These are phyloP conservation scores for Hortiboletus campestris DNA, from an alignment of 768 basidiomycete genomes.

Conservation along the genomic window DNA sequence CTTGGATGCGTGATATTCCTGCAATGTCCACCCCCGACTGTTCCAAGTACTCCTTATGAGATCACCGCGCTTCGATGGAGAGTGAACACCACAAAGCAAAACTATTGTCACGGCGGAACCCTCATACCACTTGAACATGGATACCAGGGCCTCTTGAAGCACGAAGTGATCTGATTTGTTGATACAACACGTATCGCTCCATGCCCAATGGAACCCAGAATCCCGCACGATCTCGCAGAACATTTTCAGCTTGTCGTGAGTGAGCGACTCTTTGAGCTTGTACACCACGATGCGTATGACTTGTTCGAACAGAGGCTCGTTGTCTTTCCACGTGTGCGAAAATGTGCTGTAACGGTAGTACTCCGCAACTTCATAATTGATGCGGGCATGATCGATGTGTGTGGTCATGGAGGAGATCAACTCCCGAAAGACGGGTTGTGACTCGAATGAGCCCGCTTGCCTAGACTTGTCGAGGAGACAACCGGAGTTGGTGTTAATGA, in stretches of 20 bases:
- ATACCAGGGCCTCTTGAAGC: background rate
- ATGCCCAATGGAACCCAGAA: too few species aligned
- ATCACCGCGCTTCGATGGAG: background rate
- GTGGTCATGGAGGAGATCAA: constrained; percentile 6
- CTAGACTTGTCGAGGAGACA: background rate
- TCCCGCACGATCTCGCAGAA: too few species aligned
- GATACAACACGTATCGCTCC: too few species aligned
- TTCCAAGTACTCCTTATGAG: background rate
- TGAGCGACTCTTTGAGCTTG: background rate
- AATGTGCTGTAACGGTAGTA: background rate
- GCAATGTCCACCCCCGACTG: background rate
- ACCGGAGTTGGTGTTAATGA: constrained; percentile 2
- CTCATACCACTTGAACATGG: background rate
- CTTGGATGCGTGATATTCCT: background rate
- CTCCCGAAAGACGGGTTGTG: background rate
- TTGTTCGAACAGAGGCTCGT: background rate
- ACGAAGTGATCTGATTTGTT: too few species aligned
- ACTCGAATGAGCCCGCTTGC: constrained; percentile 5
- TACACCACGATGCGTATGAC: background rate
- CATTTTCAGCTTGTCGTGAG: background rate
- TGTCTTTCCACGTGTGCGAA: background rate
- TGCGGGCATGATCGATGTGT: background rate
- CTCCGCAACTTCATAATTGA: background rate
- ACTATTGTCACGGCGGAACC: background rate
- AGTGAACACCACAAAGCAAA: background rate